Conservation (phyloP, 768 basidiomycete genomes). For the Pleurotus eryngii region DNA sequence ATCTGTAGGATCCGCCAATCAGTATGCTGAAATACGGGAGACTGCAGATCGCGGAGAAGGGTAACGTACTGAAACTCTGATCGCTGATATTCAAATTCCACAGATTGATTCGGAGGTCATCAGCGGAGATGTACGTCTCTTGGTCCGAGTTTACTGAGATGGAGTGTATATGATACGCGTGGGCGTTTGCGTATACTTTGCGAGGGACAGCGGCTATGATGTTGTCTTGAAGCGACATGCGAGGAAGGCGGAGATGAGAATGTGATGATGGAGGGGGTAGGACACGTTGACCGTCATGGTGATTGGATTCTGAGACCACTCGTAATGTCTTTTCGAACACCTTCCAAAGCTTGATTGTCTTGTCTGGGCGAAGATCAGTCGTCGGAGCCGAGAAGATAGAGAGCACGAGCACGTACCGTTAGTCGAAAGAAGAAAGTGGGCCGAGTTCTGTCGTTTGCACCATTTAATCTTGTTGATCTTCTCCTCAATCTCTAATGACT, state of each 20-base stretch:
- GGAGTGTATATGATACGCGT: conserved; percentile 99
- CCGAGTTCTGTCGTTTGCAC: conserved; percentile 97
- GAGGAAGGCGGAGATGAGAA: conserved; percentile 78
- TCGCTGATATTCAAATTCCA: conserved; percentile 99
- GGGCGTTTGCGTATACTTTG: conserved; percentile 98
- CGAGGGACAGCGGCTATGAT: conserved; percentile 98
- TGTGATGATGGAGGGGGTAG: conserved; percentile 57
- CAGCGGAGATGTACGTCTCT: conserved; percentile 99
- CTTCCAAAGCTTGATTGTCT: conserved; percentile 99
- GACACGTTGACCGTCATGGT: conserved; percentile 74
- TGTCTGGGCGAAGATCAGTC: conserved; percentile 55
- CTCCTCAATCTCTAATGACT: conserved; percentile 99
- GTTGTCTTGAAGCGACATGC: conserved; percentile 92
- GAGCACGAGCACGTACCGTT: conserved; percentile 65
- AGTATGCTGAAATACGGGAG: not conserved
- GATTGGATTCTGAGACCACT: conserved; percentile 96
- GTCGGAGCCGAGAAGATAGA: not conserved
- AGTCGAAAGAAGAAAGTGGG: conserved; percentile 95
- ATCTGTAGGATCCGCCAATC: conserved; percentile 46
- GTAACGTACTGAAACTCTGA: conserved; percentile 92
- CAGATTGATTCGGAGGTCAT: conserved; percentile 94
- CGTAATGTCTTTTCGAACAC: conserved; percentile 98
- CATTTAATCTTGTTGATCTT: conserved; percentile 99
- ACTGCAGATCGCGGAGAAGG: not conserved
- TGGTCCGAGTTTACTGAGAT: conserved; percentile 99